Percentiles rank a stretch among this genome's conserved stretches.
phyloP scores from a whole-genome alignment of 1,139 yeast genomes.

The Suhomyces ambrosiae region DNA sequence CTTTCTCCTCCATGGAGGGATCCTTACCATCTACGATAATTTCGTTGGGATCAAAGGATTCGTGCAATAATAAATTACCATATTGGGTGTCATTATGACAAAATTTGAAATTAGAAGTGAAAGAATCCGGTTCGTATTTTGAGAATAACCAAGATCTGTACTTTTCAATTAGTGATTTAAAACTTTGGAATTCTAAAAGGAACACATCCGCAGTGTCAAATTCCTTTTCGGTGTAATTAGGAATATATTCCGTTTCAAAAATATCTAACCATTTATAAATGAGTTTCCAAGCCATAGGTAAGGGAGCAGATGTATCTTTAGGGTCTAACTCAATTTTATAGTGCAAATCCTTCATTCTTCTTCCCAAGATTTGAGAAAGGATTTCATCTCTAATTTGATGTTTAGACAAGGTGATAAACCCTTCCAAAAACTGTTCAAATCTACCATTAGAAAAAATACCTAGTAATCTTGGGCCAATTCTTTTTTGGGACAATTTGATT shows the following conservation, averaged over 20 bases:
- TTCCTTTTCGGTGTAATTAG: constrained; percentile 27
- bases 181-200: constrained; percentile 50
- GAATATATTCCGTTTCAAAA: constrained; percentile 48
- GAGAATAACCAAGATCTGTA: constrained; percentile 66
- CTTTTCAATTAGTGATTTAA: constrained; percentile 45
- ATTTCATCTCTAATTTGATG: constrained; percentile 74
- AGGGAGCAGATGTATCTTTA: constrained; percentile 35
- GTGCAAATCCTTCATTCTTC: constrained; percentile 96
- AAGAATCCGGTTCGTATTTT: constrained; percentile 49
- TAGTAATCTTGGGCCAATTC: constrained; percentile 84
- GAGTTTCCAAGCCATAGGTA: constrained; percentile 69
- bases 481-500: constrained; percentile 69
- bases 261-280: constrained; percentile 71
- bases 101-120: constrained; percentile 61
- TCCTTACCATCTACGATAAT: constrained; percentile 29
- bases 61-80: constrained; percentile 73
- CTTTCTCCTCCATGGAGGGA: constrained; percentile 23
- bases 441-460: constrained; percentile 93
- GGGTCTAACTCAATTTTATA: constrained; percentile 67
- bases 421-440: constrained; percentile 86
- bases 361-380: constrained; percentile 81
- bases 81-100: constrained; percentile 97
- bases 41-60: constrained; percentile 36
- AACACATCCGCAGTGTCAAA: constrained; percentile 45
- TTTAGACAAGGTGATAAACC: constrained; percentile 73